Evolutionary conservation across 257 asterid genomes (phyloP), one percentile per base, ranked within the genome.

Genomic region (Eustoma russellianum): DNA sequence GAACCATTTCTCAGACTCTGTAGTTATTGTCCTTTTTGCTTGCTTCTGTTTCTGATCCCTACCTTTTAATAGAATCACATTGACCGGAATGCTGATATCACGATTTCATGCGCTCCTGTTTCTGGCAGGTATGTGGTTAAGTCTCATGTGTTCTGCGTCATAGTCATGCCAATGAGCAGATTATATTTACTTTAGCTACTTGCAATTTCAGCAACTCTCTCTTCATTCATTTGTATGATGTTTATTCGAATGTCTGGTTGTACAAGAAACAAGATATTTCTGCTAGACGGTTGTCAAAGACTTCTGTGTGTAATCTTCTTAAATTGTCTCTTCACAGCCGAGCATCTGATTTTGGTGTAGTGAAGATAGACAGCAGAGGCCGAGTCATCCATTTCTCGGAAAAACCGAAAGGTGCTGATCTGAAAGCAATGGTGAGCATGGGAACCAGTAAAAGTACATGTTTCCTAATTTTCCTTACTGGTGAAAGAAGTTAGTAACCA

Each of bases 331-430:
- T 59, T 66, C 55, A 70, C 83, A 92, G 95, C 60, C 99, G 97
- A 61, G 97, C 97, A 17, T 83, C 97, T 0, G 79, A 82, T 9
- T 88, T 74, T 65, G 99, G 99, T 47, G 70, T 92, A 70, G 91
- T 92, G 66, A 92, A 85, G 76, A 70, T 88, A 34, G 94, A 92
- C 72, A 83, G 87, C 71, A 68, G 85, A 62, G 99, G 99, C 33
- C 73, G 62, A 57, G 79, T 92, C 43, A 65, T 76, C 24, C 94
- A 81, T 49, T 92, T 92, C 56, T 64, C 85, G 13, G 99, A 92
- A 70, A 92, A 92, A 78, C 99, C 99, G 3, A 85, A 69, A 57
- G 95, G 80, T 19, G 56, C 52, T 51, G 88, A 88, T 69, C 86
- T 83, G 75, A 78, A 71, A 59, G 85, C 88, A 64, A 88, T 88